Conservation (phyloP, 306 rosid species). For the Corylus heterophylla region DNA sequence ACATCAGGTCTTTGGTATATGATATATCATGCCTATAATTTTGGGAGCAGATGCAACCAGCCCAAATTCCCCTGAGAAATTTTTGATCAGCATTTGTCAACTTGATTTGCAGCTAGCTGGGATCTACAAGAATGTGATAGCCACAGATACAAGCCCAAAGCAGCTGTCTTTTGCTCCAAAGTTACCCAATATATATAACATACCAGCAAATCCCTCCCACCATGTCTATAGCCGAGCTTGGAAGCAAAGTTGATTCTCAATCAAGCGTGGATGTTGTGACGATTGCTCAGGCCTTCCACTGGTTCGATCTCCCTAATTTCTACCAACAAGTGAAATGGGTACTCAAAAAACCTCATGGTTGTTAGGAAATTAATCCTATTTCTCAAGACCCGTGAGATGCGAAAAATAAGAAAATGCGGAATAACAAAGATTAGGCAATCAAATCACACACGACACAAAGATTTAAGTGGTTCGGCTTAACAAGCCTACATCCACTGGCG, state of each 20-base stretch:
- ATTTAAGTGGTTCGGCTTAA: too few species aligned
- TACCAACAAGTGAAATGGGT: constrained; percentile 54
- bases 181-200: constrained; percentile 56
- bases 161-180: constrained; percentile 57
- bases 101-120: constrained; percentile 47
- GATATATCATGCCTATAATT: neutral
- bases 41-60: neutral
- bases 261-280: constrained; percentile 66
- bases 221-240: constrained; percentile 52
- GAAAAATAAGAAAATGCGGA: too few species aligned
- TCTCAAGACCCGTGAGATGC: too few species aligned
- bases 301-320: constrained; percentile 67
- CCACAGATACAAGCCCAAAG: constrained; percentile 65
- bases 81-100: neutral
- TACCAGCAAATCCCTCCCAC: constrained; percentile 54
- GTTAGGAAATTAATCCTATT: too few species aligned
- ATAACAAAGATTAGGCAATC: too few species aligned
- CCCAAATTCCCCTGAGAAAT: neutral
- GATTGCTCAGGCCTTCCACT: constrained; percentile 75
- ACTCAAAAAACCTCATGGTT: constrained; percentile 72
- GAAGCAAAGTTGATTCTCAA: constrained; percentile 42
- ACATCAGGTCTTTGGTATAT: neutral
- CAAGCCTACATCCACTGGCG: too few species aligned
- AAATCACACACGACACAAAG: too few species aligned
- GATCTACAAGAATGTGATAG: constrained; percentile 61